Evolutionary conservation across 305 asterid species (phyloP).

Genomic region (Stenogyne calaminthoides): DNA sequence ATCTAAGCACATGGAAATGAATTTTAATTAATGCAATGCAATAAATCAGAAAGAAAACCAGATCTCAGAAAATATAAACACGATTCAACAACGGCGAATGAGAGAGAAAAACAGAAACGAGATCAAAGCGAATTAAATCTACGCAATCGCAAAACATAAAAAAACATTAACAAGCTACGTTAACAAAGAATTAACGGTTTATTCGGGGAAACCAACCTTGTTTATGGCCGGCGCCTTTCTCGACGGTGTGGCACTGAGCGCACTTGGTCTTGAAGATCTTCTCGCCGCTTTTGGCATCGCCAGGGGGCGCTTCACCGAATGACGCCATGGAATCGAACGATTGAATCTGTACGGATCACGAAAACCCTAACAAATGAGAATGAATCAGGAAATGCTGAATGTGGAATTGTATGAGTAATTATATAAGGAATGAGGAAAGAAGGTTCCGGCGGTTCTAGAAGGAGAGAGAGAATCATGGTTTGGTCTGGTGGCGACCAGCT

Average conservation of each 20-base stretch:
- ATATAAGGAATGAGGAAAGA: neutral
- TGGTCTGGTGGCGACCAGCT: neutral
- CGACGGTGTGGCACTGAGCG: slow-evolving; percentile 95
- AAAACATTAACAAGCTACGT: neutral
- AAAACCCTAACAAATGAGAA: neutral
- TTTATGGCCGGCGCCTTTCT: slow-evolving; percentile 93
- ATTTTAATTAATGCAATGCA: neutral
- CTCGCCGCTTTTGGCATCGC: slow-evolving; percentile 64
- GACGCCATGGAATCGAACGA: slow-evolving; percentile 52
- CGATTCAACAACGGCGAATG: neutral
- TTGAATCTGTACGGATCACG: neutral
- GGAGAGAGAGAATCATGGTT: neutral
- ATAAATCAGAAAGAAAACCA: neutral
- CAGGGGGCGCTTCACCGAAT: slow-evolving; percentile 80
- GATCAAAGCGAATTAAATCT: neutral
- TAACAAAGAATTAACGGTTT: neutral
- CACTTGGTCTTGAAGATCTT: slow-evolving; percentile 87
- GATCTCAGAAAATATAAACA: neutral
- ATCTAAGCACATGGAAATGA: neutral
- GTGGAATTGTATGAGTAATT: neutral
- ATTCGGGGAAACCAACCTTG: slow-evolving; percentile 52
- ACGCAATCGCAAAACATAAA: neutral
- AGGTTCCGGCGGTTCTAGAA: neutral
- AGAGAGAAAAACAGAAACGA: neutral
- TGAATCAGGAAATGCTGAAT: neutral